Evolutionary conservation across 768 basidiomycete species (phyloP), one percentile per base, ranked within the genome.

Genomic region (Boletus reticuloceps): DNA sequence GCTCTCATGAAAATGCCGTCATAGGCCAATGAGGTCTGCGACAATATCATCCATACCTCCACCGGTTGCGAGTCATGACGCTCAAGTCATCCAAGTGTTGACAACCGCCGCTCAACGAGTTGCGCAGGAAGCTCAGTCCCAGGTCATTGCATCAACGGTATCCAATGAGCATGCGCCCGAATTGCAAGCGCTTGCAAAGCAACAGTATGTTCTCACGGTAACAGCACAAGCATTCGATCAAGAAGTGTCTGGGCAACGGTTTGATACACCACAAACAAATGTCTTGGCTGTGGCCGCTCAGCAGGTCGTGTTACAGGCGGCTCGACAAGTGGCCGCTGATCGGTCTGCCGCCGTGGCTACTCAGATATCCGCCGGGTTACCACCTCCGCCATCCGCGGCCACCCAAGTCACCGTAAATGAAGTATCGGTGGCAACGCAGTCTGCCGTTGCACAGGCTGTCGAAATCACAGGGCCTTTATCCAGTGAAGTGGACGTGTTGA

Each of bases 361-460:
- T 37, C 72, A 79, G 43, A 70, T 77, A 22, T 73, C 70, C 10
- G 74, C 75, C 5, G 77, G 78, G 17, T 55, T 76, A n/a, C 66
- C 72, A 5, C 66, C 70, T 1, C 64, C 64, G 3, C 68, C 68
- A 7, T 48, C 64, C 20, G 64, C 67, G n/a, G 56, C 74, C 25
- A 63, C 69, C 6, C 76, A 78, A 54, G 78, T 83, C 25, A 82
- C 81, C 6, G 80, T 82, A 45, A 79, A 79, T 53, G 82, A 83
- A 53, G 80, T 82, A 20, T 82, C 81, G 6, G 79, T 79, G 36
- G 81, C 80, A 46, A 82, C 91, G 25, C 85, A 90, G 65, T 81
- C 86, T 16, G 91, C 89, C 19, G 89, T 93, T 56, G 91, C 89
- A 34, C 82, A 86, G 65, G 91, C 91, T 38, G 89, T 93, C 38